These are phyloP conservation scores for Apiotrichum gracile DNA, from an alignment of 1,284 basidiomycete genomes.

Conservation along the genomic window DNA sequence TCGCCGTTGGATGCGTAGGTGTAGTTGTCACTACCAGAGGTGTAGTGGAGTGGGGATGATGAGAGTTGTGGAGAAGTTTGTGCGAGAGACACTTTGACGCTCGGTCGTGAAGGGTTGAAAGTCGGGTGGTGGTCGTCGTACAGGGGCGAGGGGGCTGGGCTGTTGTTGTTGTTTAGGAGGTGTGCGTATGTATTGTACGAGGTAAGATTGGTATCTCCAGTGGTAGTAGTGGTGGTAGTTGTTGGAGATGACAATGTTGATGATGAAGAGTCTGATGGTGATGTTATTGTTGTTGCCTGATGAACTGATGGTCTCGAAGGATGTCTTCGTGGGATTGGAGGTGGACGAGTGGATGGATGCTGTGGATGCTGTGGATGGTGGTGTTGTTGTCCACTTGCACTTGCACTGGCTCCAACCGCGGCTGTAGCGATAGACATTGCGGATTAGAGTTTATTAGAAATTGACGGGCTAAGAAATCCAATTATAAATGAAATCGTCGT, in stretches of 20 bases:
- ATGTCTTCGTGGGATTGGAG: conserved; percentile 14
- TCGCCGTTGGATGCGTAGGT: neutral
- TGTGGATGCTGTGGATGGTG: neutral
- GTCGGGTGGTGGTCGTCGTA: neutral
- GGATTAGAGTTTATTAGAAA: too few species aligned
- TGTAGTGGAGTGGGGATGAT: too few species aligned
- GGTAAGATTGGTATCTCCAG: too few species aligned
- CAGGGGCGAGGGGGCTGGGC: neutral
- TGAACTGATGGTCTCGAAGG: conserved; percentile 10
- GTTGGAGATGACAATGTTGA: neutral
- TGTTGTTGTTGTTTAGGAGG: neutral
- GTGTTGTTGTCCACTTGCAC: neutral
- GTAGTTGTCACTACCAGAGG: too few species aligned
- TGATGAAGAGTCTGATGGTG: neutral
- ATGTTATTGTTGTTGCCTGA: neutral
- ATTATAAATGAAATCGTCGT: neutral
- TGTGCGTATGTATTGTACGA: neutral
- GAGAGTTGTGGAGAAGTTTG: neutral
- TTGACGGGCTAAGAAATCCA: too few species aligned
- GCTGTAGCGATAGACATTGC: too few species aligned
- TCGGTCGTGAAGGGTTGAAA: too few species aligned
- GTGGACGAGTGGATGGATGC: neutral
- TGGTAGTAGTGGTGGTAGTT: neutral
- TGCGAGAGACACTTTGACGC: too few species aligned
- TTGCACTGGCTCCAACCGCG: too few species aligned